phyloP scores from a whole-genome alignment of 768 basidiomycete genomes.

The Lactifluus pinguis region DNA sequence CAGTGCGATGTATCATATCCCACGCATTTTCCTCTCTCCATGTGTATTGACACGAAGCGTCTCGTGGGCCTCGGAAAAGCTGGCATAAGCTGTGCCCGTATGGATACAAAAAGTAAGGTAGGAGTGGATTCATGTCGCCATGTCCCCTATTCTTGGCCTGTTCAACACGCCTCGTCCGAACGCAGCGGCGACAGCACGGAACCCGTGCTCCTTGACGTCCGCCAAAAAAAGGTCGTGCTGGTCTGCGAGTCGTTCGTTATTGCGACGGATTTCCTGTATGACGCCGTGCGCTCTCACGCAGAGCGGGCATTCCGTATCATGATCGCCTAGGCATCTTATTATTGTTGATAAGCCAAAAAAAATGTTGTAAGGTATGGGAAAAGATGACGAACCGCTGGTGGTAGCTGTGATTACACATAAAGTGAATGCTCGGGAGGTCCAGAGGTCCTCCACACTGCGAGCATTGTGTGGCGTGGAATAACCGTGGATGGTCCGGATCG shows the following conservation, averaged over 20 bases:
- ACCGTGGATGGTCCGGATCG: conserved; percentile 67
- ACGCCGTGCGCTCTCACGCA: conserved; percentile 84
- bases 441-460: conserved; percentile 83
- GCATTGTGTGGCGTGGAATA: conserved; percentile 94
- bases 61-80: background rate
- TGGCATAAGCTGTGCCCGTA: background rate
- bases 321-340: conserved; percentile 81
- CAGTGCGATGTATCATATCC: conserved; percentile 4
- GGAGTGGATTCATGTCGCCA: background rate
- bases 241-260: conserved; percentile 76
- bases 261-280: conserved; percentile 80
- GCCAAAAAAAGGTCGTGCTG: conserved; percentile 74
- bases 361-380: background rate
- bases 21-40: background rate
- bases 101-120: background rate
- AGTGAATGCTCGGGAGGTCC: conserved; percentile 89
- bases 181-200: conserved; percentile 58
- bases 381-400: conserved; percentile 65
- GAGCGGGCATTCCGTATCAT: conserved; percentile 83
- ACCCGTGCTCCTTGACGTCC: conserved; percentile 64
- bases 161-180: conserved; percentile 60
- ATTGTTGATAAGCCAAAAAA: background rate
- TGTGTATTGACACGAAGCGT: background rate
- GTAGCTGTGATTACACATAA: conserved; percentile 97
- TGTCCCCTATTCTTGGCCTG: conserved; percentile 20